phyloP scores from a whole-genome alignment of 75 land plant genomes.

The Pseudotsuga menziesii region DNA sequence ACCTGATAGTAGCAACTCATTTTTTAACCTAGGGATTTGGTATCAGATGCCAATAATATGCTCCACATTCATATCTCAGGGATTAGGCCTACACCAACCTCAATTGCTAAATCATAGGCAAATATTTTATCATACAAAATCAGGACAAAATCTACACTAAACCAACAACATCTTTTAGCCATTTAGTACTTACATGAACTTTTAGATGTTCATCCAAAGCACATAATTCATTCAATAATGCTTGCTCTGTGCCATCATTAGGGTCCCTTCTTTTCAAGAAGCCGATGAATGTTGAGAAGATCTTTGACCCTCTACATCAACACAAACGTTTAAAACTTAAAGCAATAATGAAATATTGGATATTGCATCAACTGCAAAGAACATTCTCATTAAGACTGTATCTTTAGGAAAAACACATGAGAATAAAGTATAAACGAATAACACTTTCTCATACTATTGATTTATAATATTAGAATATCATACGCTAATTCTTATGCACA shows the following conservation, averaged over 20 bases:
- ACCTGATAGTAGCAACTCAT: neutral
- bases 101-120: neutral
- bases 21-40: neutral
- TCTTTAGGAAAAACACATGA: neutral
- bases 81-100: neutral
- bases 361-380: neutral
- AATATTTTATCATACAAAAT: neutral
- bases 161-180: neutral
- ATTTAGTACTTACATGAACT: constrained; percentile 55
- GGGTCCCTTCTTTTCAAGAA: constrained; percentile 89
- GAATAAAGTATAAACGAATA: neutral
- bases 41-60: neutral
- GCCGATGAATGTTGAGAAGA: constrained; percentile 46
- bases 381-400: neutral
- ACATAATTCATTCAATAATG: constrained; percentile 63
- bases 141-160: neutral
- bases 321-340: neutral
- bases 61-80: neutral
- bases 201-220: constrained; percentile 67
- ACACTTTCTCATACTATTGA: neutral
- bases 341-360: neutral
- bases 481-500: neutral
- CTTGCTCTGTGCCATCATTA: constrained; percentile 82
- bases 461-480: neutral
- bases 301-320: constrained; percentile 44